Percentiles rank a stretch among this genome's conserved stretches.
Evolutionary conservation across 495 filamentous ascomycete genomes (phyloP).

Genomic region (Trichoderma orchidacearum): DNA sequence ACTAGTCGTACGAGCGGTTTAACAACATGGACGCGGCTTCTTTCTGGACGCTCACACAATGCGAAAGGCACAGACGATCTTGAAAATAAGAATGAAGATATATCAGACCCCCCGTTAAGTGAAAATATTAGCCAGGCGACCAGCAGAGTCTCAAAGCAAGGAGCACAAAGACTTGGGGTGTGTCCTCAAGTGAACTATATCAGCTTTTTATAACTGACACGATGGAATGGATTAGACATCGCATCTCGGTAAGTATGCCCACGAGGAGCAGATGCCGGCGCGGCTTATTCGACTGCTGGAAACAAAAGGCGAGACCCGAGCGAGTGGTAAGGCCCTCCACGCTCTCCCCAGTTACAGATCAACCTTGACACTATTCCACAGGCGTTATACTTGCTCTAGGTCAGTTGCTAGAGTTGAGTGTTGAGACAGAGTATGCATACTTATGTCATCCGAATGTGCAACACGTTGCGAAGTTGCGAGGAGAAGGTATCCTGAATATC

Average conservation of each 20-base stretch:
- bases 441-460: conserved; percentile 63
- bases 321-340: conserved; percentile 40
- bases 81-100: conserved; percentile 2
- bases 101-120: neutral
- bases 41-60: conserved; percentile 1
- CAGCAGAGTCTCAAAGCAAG: neutral
- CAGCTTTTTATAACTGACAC: neutral
- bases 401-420: conserved; percentile 55
- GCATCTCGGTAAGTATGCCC: conserved; percentile 75
- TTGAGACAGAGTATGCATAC: conserved; percentile 52
- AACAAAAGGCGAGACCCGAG: conserved; percentile 43
- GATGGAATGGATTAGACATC: conserved; percentile 13
- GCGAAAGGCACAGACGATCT: conserved; percentile 4
- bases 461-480: conserved; percentile 69
- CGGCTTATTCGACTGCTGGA: conserved; percentile 61
- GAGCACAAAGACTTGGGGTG: neutral
- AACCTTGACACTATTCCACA: conserved; percentile 41
- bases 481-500: conserved; percentile 35
- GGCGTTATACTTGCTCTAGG: conserved; percentile 66
- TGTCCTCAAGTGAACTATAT: neutral
- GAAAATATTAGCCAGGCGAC: too few relatives aligned
- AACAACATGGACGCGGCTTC: neutral
- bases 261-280: conserved; percentile 78
- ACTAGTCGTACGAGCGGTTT: neutral
- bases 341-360: conserved; percentile 20